These are phyloP conservation scores for Oryza glumipatula DNA, from an alignment of 176 grass and related monocot genomes.

Conservation along the genomic window DNA sequence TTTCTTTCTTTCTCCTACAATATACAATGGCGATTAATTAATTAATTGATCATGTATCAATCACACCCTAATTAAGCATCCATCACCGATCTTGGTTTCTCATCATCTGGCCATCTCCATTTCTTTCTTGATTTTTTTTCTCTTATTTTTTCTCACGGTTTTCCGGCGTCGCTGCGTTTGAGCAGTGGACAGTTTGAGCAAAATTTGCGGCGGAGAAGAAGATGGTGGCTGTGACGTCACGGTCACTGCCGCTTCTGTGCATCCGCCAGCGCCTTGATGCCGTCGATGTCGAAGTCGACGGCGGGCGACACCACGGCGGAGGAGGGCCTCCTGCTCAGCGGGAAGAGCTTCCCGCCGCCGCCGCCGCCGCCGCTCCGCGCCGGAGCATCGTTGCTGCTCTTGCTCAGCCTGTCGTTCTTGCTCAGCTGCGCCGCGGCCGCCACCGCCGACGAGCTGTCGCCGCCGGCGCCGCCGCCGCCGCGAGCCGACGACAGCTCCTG, in stretches of 20 bases:
- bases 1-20: background rate
- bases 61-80: background rate
- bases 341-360: conserved; percentile 9
- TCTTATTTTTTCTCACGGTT: background rate
- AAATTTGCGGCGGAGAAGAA: background rate
- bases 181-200: background rate
- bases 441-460: too few relatives aligned
- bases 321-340: conserved; percentile 24
- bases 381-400: conserved; percentile 39
- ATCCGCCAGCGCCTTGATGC: conserved; percentile 52
- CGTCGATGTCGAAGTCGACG: conserved; percentile 48
- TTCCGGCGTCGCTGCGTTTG: background rate
- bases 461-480: background rate
- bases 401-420: conserved; percentile 65
- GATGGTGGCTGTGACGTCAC: background rate
- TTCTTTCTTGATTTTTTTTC: background rate
- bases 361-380: background rate
- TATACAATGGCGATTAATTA: background rate
- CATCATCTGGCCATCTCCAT: background rate
- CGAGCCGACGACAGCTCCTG: conserved; percentile 40
- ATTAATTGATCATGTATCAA: background rate
- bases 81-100: background rate
- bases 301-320: background rate
- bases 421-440: background rate
- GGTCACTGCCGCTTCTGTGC: conserved; percentile 6